Conservation (phyloP, 192 early-diverging fungal genomes). For the Dimargaris cristalligena region DNA sequence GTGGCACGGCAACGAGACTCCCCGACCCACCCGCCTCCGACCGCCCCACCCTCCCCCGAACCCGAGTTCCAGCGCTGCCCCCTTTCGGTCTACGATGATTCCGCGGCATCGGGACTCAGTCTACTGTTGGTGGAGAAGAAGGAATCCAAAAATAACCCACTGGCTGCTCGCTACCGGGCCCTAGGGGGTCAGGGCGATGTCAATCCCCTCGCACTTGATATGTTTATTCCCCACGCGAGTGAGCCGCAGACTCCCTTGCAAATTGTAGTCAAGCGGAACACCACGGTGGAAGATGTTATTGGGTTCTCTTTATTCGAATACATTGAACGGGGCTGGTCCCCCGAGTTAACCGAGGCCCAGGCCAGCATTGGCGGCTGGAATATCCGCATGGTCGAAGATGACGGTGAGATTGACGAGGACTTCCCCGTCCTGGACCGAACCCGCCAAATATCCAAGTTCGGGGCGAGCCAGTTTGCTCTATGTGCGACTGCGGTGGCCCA, state of each 20-base stretch:
- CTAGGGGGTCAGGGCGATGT: constrained; percentile 44
- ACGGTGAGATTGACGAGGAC: constrained; percentile 92
- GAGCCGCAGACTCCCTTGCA: constrained; percentile 31
- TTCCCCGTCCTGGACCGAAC: constrained; percentile 87
- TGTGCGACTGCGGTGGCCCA: constrained; percentile 40
- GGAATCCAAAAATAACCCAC: constrained; percentile 40
- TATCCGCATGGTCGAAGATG: constrained; percentile 84
- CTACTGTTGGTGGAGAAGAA: constrained; percentile 44
- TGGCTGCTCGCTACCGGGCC: constrained; percentile 45
- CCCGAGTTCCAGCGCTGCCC: neutral
- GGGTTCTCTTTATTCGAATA: constrained; percentile 85
- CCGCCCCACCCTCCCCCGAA: too few relatives aligned
- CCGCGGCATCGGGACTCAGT: constrained; percentile 34
- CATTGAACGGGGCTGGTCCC: constrained; percentile 44
- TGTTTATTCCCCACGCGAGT: constrained; percentile 40
- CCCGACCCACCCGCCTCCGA: too few relatives aligned
- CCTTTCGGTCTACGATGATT: neutral
- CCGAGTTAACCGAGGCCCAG: constrained; percentile 39
- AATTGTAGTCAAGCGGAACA: constrained; percentile 56
- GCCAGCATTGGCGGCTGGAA: constrained; percentile 68
- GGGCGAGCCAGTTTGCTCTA: constrained; percentile 83
- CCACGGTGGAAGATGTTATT: constrained; percentile 84
- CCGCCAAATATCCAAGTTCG: constrained; percentile 66
- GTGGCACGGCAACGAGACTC: too few relatives aligned
- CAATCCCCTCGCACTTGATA: constrained; percentile 36